phyloP scores from a whole-genome alignment of 1,284 basidiomycete species.

The Sporisorium reilianum region DNA sequence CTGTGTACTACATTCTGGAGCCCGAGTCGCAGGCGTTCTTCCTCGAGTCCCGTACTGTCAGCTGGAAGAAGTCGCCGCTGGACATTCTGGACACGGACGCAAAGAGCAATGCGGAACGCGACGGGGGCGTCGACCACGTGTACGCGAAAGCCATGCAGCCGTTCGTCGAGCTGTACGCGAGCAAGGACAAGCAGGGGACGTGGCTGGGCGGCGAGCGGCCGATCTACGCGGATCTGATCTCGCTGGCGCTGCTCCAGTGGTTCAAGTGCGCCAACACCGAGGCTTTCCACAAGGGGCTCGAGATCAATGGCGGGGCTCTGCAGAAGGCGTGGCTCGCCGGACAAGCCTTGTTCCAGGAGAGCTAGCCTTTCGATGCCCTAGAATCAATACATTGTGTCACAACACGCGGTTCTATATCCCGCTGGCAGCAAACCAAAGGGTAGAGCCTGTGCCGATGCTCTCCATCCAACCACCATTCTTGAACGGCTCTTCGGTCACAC shows the following conservation, averaged over 20 bases:
- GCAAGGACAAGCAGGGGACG: slow-evolving; percentile 6
- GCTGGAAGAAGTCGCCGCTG: slow-evolving; percentile 25
- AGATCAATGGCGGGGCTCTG: slow-evolving; percentile 15
- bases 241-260: slow-evolving; percentile 34
- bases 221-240: slow-evolving; percentile 34
- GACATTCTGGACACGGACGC: slow-evolving; percentile 25
- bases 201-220: slow-evolving; percentile 31
- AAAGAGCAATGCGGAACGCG: slow-evolving; percentile 9
- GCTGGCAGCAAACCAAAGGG: slow-evolving; percentile 13
- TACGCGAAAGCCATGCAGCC: slow-evolving; percentile 23
- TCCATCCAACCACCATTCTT: slow-evolving; percentile 33
- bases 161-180: slow-evolving; percentile 24
- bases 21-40: slow-evolving; percentile 30
- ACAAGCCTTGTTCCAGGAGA: slow-evolving; percentile 16
- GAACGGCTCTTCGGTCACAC: slow-evolving; percentile 45
- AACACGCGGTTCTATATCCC: neutral
- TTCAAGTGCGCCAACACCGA: slow-evolving; percentile 24
- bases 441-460: slow-evolving; percentile 16
- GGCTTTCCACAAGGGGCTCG: slow-evolving; percentile 18
- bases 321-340: slow-evolving; percentile 22
- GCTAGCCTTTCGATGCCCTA: neutral
- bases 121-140: slow-evolving; percentile 20
- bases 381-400: no score
- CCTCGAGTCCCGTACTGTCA: slow-evolving; percentile 4
- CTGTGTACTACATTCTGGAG: slow-evolving; percentile 27